These are phyloP conservation scores for Epichloe amarillans DNA, from an alignment of 2,329 filamentous ascomycete species.

Conservation along the genomic window DNA sequence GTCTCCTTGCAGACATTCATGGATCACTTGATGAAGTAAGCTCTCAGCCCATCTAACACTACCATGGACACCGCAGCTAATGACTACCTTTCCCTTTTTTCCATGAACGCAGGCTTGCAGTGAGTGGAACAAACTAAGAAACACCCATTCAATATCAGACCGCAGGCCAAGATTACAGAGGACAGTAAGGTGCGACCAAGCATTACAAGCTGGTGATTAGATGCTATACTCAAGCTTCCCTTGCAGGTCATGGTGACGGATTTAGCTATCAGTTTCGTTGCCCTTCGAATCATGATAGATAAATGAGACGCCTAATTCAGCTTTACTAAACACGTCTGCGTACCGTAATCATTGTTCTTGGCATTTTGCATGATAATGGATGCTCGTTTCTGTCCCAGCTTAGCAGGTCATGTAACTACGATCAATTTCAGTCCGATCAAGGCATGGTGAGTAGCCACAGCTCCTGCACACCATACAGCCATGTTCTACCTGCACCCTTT, in stretches of 20 bases:
- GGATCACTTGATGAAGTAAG: constrained; percentile 98
- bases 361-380: no score
- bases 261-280: background rate
- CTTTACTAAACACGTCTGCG: background rate
- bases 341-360: no score
- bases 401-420: no score
- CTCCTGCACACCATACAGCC: no score
- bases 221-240: background rate
- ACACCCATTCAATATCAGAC: background rate
- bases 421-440: no score
- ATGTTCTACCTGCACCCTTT: no score
- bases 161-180: no score
- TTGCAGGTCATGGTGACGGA: background rate
- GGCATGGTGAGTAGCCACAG: no score
- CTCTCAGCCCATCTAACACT: background rate
- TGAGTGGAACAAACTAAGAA: constrained; percentile 46
- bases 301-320: background rate
- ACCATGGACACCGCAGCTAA: background rate
- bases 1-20: constrained; percentile 97
- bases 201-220: background rate
- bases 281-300: background rate
- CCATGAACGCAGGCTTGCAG: constrained; percentile 36
- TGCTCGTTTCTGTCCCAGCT: no score
- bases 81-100: constrained; percentile 7
- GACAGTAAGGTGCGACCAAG: background rate